These are phyloP conservation scores for Fusarium piperis DNA, from an alignment of 2,329 filamentous ascomycete genomes.

Conservation along the genomic window DNA sequence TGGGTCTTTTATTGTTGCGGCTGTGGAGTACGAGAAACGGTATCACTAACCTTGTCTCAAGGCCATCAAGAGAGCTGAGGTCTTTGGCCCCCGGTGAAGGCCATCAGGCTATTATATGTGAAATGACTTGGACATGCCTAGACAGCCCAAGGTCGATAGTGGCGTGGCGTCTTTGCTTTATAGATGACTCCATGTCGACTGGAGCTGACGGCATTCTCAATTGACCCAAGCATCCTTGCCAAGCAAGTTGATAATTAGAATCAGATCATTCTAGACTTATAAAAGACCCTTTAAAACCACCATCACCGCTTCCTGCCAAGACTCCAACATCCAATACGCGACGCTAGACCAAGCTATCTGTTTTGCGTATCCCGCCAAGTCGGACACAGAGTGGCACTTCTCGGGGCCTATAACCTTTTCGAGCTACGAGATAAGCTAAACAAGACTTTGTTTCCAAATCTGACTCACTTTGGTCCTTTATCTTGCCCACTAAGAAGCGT, in stretches of 20 bases:
- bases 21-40: conserved; percentile 37
- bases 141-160: background rate
- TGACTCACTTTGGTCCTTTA: background rate
- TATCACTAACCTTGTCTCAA: background rate
- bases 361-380: background rate
- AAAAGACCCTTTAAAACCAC: background rate
- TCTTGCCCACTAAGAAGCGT: background rate
- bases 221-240: background rate
- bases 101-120: background rate
- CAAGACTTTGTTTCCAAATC: background rate
- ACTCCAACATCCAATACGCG: background rate
- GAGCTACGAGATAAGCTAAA: background rate
- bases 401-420: background rate
- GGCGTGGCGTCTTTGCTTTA: background rate
- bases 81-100: background rate
- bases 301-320: background rate
- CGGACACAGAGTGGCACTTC: background rate
- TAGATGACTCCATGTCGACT: background rate
- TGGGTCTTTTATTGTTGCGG: conserved; percentile 37
- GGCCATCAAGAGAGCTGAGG: background rate
- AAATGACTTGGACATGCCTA: background rate
- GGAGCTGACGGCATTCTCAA: background rate
- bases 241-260: background rate
- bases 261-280: background rate
- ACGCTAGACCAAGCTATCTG: background rate